Evolutionary conservation across 1,139 yeast genomes (phyloP).

Genomic region (Arxiozyma slooffiae): DNA sequence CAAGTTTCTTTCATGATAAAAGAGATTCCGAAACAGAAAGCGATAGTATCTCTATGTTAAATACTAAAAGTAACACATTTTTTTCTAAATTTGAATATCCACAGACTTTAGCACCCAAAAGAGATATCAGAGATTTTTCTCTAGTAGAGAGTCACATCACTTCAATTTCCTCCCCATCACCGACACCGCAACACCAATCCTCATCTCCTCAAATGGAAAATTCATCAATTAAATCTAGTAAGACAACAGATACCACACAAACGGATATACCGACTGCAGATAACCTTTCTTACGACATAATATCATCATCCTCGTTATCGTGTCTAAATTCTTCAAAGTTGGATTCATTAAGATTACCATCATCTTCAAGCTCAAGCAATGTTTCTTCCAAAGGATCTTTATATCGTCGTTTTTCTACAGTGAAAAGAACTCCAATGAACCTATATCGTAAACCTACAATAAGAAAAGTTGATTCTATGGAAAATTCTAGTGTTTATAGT

Average conservation of each 20-base stretch:
- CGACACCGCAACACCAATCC: not conserved
- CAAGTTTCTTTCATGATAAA: slow-evolving; percentile 8
- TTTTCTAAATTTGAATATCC: slow-evolving; percentile 6
- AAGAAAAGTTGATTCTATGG: slow-evolving; percentile 4
- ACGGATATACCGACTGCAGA: slow-evolving; percentile 21
- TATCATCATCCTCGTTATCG: slow-evolving; percentile 7
- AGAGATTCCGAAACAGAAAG: slow-evolving; percentile 4
- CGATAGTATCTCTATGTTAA: slow-evolving; percentile 2
- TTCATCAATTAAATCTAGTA: slow-evolving; percentile 17
- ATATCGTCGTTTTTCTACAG: too few species aligned
- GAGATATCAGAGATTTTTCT: not conserved
- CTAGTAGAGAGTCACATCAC: not conserved
- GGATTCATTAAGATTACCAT: slow-evolving; percentile 1
- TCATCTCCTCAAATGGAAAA: slow-evolving; percentile 23
- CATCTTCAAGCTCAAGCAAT: slow-evolving; percentile 1
- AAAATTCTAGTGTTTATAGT: not conserved
- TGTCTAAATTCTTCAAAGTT: not conserved
- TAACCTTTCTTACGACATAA: slow-evolving; percentile 23
- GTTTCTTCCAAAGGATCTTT: not conserved
- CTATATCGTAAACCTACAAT: slow-evolving; percentile 6
- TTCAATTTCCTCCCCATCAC: not conserved
- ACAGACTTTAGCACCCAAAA: slow-evolving; percentile 12
- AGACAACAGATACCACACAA: slow-evolving; percentile 20
- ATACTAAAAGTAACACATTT: not conserved
- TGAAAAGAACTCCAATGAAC: slow-evolving; percentile 4